Evolutionary conservation across 192 early-diverging fungal species (phyloP), one percentile per base, ranked within the genome.

Genomic region (Entomortierella lignicola): DNA sequence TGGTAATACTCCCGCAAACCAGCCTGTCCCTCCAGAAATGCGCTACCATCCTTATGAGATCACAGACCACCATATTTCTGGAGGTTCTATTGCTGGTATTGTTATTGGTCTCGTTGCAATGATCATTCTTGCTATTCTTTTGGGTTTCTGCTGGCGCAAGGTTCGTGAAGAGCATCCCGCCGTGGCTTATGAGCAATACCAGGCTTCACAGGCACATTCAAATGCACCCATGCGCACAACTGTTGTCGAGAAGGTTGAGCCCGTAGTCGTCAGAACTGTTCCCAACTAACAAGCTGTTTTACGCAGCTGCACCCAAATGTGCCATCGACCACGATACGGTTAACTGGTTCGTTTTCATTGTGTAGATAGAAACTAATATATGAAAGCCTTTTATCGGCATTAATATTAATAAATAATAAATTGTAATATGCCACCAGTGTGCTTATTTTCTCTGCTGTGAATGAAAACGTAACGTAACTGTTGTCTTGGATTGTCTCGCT

Each of bases 221-320:
- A 55, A 66, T 12, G 20, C 53, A 18, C 29, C 63, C 0, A 41
- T 63, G 0, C 62, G 63, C 31, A 73, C 71, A 6, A 42, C 48
- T 2, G 63, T 73, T 12, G 37, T 44, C 1, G 71, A 73, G 57
- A 73, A 73, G 63, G 59, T 66, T 34, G 71, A 73, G 57, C 71
- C 71, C n/a, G 57, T 73, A 25, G 71, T 73, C 25, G 57, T 66
- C n/a, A 72, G 55, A 34, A n/a, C 55, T 48, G 61, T 50, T 4
- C 47, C 55, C 10, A 61, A 41, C n/a, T n/a, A n/a, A n/a, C n/a
- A n/a, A n/a, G n/a, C n/a, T n/a, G n/a, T n/a, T n/a, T n/a, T n/a
- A n/a, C n/a, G n/a, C n/a, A n/a, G n/a, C n/a, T n/a, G n/a, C n/a
- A n/a, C n/a, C n/a, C n/a, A n/a, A n/a, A n/a, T n/a, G n/a, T n/a